A percentile compares a stretch with the other conserved stretches of the same genome.
Conservation (phyloP, 164 flowering plant genomes). For the Magnolia kwangsiensis region DNA sequence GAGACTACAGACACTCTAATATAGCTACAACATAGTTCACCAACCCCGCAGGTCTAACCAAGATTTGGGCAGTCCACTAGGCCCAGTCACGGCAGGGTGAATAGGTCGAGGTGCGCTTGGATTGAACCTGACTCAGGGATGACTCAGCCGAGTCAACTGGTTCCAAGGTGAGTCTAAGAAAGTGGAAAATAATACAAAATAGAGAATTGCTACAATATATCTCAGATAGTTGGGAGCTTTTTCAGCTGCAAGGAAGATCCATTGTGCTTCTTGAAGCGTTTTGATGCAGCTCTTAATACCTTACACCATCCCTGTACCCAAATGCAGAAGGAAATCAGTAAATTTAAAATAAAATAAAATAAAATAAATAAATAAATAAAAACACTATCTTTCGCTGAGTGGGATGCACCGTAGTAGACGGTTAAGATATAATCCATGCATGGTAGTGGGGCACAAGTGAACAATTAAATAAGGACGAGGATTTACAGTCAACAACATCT, state of each 20-base stretch:
- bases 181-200: not conserved
- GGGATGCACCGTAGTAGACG: too few species aligned
- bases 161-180: not conserved
- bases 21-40: not conserved
- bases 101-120: not conserved
- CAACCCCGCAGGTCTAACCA: not conserved
- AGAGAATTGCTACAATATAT: not conserved
- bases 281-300: slow-evolving; percentile 44
- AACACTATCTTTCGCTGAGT: too few species aligned
- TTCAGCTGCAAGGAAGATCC: slow-evolving; percentile 28
- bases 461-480: too few species aligned
- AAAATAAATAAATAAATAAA: not conserved
- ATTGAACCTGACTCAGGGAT: not conserved
- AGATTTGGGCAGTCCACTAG: too few species aligned
- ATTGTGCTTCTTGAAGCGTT: slow-evolving; percentile 46
- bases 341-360: not conserved
- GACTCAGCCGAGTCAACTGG: not conserved
- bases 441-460: too few species aligned
- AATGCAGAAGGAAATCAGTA: not conserved
- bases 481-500: too few species aligned
- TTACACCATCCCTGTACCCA: slow-evolving; percentile 40
- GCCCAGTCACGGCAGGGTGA: not conserved
- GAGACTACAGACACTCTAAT: not conserved
- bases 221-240: not conserved
- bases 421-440: too few species aligned